A percentile compares a stretch with the other conserved stretches of the same genome.
These are phyloP conservation scores for Huntiella omanensis DNA, from an alignment of 2,329 filamentous ascomycete genomes.

Conservation along the genomic window DNA sequence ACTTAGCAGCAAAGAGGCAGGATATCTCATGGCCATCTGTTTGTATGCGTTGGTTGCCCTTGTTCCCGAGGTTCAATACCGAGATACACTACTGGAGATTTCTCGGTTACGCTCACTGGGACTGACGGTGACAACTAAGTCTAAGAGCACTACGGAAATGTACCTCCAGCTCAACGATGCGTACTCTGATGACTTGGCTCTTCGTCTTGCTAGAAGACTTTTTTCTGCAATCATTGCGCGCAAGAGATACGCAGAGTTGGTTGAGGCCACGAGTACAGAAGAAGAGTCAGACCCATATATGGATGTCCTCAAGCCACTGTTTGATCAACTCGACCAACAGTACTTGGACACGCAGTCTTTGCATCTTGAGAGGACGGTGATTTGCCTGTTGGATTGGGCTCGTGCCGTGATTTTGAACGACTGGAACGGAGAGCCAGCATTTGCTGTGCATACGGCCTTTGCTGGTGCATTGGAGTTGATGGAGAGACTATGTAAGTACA, in stretches of 20 bases:
- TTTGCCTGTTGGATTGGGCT: conserved; percentile 48
- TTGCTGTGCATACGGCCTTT: conserved; percentile 51
- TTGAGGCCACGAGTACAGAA: conserved; percentile 13
- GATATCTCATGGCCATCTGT: conserved; percentile 37
- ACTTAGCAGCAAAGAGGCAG: conserved; percentile 31
- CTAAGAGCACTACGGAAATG: conserved; percentile 7
- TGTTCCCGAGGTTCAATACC: conserved; percentile 30
- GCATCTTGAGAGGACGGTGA: conserved; percentile 10
- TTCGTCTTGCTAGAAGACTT: conserved; percentile 38
- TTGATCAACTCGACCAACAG: conserved; percentile 35
- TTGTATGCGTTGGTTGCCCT: conserved; percentile 43
- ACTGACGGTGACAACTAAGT: conserved; percentile 25
- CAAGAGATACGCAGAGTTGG: conserved; percentile 29
- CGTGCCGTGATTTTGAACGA: conserved; percentile 56
- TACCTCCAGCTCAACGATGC: conserved; percentile 36
- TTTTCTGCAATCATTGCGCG: conserved; percentile 37
- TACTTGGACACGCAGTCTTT: conserved; percentile 16
- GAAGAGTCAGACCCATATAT: conserved; percentile 20
- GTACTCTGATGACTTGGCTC: conserved; percentile 40
- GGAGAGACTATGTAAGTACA: conserved; percentile 46
- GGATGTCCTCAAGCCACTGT: conserved; percentile 28
- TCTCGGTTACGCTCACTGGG: conserved; percentile 40
- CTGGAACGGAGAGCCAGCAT: conserved; percentile 59
- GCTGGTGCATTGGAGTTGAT: conserved; percentile 63
- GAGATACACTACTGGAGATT: conserved; percentile 34